These are phyloP conservation scores for Pisolithus marmoratus DNA, from an alignment of 768 basidiomycete genomes.

Conservation along the genomic window DNA sequence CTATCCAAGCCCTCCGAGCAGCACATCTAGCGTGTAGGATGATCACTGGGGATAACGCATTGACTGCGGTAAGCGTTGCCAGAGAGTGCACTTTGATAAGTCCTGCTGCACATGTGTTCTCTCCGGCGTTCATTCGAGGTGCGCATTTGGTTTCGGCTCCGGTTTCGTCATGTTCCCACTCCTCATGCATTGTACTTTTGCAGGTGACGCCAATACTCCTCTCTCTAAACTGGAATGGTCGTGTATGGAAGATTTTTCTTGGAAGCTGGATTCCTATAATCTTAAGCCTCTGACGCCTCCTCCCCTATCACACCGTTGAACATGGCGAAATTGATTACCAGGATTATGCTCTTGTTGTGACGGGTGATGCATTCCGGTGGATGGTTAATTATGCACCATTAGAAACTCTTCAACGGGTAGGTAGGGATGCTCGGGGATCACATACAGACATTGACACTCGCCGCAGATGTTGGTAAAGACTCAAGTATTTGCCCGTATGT, in stretches of 20 bases:
- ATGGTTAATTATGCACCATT: constrained; percentile 92
- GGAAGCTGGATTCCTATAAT: constrained; percentile 85
- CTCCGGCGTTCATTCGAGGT: constrained; percentile 77
- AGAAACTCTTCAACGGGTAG: constrained; percentile 88
- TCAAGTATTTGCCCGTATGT: constrained; percentile 97
- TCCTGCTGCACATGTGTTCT: constrained; percentile 84
- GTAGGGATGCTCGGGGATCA: neutral
- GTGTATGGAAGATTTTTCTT: constrained; percentile 80
- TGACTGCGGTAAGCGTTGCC: constrained; percentile 96
- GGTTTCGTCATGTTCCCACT: too few relatives aligned
- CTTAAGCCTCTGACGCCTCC: constrained; percentile 74
- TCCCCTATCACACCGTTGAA: constrained; percentile 64
- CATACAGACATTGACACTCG: constrained; percentile 2
- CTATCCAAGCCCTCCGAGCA: constrained; percentile 79
- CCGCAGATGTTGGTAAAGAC: constrained; percentile 95
- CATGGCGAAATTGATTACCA: constrained; percentile 67
- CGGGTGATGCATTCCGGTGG: constrained; percentile 97
- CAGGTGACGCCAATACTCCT: constrained; percentile 50
- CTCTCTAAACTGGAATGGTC: constrained; percentile 79
- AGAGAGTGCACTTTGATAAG: constrained; percentile 88
- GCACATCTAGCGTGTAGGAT: constrained; percentile 94
- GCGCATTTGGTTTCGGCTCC: neutral
- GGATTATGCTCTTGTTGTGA: constrained; percentile 88
- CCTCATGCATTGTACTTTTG: constrained; percentile 3
- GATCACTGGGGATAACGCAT: constrained; percentile 97